phyloP scores from a whole-genome alignment of 768 basidiomycete species.

The Pleurotus tuoliensis region DNA sequence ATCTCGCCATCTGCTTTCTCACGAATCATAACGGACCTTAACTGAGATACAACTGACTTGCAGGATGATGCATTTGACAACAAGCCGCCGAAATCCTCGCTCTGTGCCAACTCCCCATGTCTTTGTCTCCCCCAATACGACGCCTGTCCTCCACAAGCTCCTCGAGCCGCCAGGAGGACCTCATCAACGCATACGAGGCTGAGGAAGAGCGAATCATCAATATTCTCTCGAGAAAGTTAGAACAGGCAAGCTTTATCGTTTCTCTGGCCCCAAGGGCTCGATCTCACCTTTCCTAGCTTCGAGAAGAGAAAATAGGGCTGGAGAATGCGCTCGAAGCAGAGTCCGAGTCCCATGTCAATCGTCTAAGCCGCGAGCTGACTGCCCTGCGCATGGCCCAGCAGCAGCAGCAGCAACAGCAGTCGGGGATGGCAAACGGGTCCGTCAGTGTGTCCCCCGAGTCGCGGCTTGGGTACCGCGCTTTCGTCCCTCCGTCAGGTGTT shows the following conservation, averaged over 20 bases:
- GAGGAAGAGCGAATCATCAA: slow-evolving; percentile 90
- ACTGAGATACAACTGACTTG: no score
- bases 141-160: slow-evolving; percentile 52
- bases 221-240: slow-evolving; percentile 75
- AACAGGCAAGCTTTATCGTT: slow-evolving; percentile 51
- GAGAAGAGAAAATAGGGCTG: slow-evolving; percentile 80
- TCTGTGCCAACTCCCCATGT: slow-evolving; percentile 22
- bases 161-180: slow-evolving; percentile 60
- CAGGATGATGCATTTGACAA: neutral
- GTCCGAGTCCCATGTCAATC: slow-evolving; percentile 81
- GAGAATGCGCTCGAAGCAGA: slow-evolving; percentile 84
- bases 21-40: no score
- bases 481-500: slow-evolving; percentile 17
- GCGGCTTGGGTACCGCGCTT: slow-evolving; percentile 24
- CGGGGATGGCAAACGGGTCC: slow-evolving; percentile 17
- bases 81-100: neutral
- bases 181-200: slow-evolving; percentile 87
- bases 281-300: slow-evolving; percentile 41
- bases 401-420: slow-evolving; percentile 35
- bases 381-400: slow-evolving; percentile 60
- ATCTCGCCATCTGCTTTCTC: neutral
- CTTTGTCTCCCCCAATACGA: slow-evolving; percentile 55
- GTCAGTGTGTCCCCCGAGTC: slow-evolving; percentile 29
- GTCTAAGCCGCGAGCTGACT: slow-evolving; percentile 66
- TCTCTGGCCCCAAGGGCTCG: neutral